phyloP scores from a whole-genome alignment of 2,329 filamentous ascomycete genomes.

The Diaporthe sp. region DNA sequence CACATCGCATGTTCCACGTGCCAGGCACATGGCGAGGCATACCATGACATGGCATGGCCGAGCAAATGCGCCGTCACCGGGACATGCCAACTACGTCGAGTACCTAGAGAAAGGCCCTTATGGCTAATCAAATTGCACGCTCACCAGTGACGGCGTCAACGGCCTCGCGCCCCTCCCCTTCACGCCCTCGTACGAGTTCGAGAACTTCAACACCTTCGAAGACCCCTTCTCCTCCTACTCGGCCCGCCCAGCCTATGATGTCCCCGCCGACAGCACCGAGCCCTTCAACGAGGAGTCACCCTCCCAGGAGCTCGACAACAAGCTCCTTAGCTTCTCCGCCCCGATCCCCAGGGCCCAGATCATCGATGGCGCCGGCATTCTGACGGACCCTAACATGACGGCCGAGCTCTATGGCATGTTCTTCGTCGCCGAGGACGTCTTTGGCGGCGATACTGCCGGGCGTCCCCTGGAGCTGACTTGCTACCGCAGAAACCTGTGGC shows the following conservation, averaged over 20 bases:
- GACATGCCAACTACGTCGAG: neutral
- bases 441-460: slow-evolving; percentile 69
- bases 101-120: neutral
- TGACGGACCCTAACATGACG: slow-evolving; percentile 75
- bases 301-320: slow-evolving; percentile 73
- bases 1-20: slow-evolving; percentile 4
- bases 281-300: slow-evolving; percentile 59
- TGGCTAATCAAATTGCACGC: slow-evolving; percentile 8
- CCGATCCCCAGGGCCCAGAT: slow-evolving; percentile 72
- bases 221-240: slow-evolving; percentile 73
- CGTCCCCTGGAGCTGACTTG: slow-evolving; percentile 88
- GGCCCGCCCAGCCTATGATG: slow-evolving; percentile 60
- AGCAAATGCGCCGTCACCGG: neutral
- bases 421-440: slow-evolving; percentile 87
- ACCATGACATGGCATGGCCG: neutral
- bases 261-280: slow-evolving; percentile 47
- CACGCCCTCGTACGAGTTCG: slow-evolving; percentile 72
- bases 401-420: slow-evolving; percentile 91
- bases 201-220: slow-evolving; percentile 73
- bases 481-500: slow-evolving; percentile 94
- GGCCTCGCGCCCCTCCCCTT: slow-evolving; percentile 64
- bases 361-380: slow-evolving; percentile 75
- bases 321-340: slow-evolving; percentile 81
- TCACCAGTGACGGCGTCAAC: slow-evolving; percentile 58
- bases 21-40: neutral